Evolutionary conservation across 2,329 filamentous ascomycete species (phyloP).

Genomic region (Fusarium protoensiforme): DNA sequence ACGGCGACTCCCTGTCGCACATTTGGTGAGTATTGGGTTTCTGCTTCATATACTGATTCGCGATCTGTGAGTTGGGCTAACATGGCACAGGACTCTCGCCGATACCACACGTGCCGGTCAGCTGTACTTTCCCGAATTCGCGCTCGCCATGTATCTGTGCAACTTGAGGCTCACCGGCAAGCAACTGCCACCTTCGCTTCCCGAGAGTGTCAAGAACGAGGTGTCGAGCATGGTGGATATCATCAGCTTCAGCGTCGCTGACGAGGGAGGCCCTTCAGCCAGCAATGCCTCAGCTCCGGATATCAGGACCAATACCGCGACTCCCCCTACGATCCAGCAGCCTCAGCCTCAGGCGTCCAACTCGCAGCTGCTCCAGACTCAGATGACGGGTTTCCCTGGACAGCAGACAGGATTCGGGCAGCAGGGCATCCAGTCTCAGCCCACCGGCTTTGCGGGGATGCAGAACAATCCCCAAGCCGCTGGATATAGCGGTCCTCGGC

Average conservation of each 20-base stretch:
- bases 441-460: slow-evolving; percentile 75
- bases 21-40: slow-evolving; percentile 75
- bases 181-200: slow-evolving; percentile 77
- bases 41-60: not conserved
- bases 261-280: slow-evolving; percentile 69
- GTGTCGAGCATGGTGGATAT: slow-evolving; percentile 99
- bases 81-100: slow-evolving; percentile 76
- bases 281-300: slow-evolving; percentile 68
- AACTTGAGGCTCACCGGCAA: slow-evolving; percentile 93
- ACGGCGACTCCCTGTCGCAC: slow-evolving; percentile 87
- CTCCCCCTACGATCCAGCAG: slow-evolving; percentile 70
- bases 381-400: slow-evolving; percentile 76
- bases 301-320: slow-evolving; percentile 66
- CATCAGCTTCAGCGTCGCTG: slow-evolving; percentile 91
- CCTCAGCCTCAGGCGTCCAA: slow-evolving; percentile 81
- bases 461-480: slow-evolving; percentile 76
- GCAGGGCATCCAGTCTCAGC: slow-evolving; percentile 72
- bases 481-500: slow-evolving; percentile 86
- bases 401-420: slow-evolving; percentile 70
- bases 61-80: slow-evolving; percentile 17
- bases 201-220: slow-evolving; percentile 92
- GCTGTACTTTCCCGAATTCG: slow-evolving; percentile 97
- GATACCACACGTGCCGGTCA: slow-evolving; percentile 97
- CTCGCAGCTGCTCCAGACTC: slow-evolving; percentile 70
- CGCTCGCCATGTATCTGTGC: slow-evolving; percentile 97